phyloP scores from a whole-genome alignment of 495 filamentous ascomycete species.

The Neurospora africana region DNA sequence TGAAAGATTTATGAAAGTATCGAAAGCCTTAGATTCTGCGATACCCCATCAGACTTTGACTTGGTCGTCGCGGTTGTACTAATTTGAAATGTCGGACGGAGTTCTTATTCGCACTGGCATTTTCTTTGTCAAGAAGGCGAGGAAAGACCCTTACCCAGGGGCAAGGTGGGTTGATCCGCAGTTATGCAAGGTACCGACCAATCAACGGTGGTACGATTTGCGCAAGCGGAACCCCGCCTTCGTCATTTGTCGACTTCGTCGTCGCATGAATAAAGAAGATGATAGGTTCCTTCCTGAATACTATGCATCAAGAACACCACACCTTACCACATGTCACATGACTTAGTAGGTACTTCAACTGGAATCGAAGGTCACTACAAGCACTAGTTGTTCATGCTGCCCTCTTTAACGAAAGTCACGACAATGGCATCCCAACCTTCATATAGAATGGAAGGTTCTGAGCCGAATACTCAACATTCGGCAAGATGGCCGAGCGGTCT shows the following conservation, averaged over 20 bases:
- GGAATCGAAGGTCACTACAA: neutral
- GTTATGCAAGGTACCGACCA: neutral
- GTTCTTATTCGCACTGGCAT: neutral
- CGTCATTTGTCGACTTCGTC: neutral
- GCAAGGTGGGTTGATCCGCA: neutral
- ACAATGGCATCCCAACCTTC: neutral
- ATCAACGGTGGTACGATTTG: neutral
- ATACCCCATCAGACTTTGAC: neutral
- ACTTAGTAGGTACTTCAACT: no score
- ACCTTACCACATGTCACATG: no score
- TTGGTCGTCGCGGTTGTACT: neutral
- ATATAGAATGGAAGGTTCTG: neutral
- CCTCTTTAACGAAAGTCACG: neutral
- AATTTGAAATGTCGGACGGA: neutral
- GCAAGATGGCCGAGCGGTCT: neutral
- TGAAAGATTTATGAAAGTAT: neutral
- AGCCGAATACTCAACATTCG: neutral
- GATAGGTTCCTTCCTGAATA: neutral
- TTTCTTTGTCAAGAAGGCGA: neutral
- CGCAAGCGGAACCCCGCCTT: neutral
- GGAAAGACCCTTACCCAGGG: neutral
- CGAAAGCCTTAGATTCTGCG: neutral
- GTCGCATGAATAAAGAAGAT: neutral
- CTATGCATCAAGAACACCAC: neutral
- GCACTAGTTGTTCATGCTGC: neutral